phyloP scores from a whole-genome alignment of 1,284 basidiomycete genomes.

The Leccinum pachyderme region DNA sequence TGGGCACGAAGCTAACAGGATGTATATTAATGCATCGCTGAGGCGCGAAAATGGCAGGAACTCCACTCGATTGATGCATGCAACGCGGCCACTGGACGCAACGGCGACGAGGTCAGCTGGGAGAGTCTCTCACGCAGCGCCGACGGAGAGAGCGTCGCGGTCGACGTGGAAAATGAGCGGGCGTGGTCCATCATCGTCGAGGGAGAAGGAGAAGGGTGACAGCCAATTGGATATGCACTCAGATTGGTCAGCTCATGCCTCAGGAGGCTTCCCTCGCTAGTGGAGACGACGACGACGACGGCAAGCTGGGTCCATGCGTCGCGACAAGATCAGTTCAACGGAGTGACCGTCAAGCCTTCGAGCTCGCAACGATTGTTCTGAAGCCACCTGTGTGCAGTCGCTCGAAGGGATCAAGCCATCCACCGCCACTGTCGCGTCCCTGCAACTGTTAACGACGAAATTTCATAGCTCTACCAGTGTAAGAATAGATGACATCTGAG shows the following conservation, averaged over 20 bases:
- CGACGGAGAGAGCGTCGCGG: conserved; percentile 43
- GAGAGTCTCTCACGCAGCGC: conserved; percentile 58
- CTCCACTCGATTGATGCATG: conserved; percentile 70
- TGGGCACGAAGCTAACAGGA: conserved; percentile 61
- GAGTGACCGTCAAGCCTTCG: conserved; percentile 12
- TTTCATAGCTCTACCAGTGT: conserved; percentile 3
- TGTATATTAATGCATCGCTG: conserved; percentile 1
- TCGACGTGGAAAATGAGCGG: conserved; percentile 19
- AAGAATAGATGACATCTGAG: background rate
- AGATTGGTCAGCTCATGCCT: background rate
- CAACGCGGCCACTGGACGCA: conserved; percentile 59
- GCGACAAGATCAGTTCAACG: conserved; percentile 6
- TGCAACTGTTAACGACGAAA: conserved; percentile 12
- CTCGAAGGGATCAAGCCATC: conserved; percentile 17
- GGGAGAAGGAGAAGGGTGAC: background rate
- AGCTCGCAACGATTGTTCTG: conserved; percentile 2
- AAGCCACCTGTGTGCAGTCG: conserved; percentile 9
- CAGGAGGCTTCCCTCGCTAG: background rate
- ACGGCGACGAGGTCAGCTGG: conserved; percentile 49
- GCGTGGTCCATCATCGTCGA: conserved; percentile 20
- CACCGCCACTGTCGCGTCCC: conserved; percentile 7
- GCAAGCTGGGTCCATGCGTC: background rate
- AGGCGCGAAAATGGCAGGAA: conserved; percentile 14
- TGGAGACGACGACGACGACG: background rate
- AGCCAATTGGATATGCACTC: background rate